Evolutionary conservation across 768 basidiomycete species (phyloP).

Genomic region (Tylopilus sp.): DNA sequence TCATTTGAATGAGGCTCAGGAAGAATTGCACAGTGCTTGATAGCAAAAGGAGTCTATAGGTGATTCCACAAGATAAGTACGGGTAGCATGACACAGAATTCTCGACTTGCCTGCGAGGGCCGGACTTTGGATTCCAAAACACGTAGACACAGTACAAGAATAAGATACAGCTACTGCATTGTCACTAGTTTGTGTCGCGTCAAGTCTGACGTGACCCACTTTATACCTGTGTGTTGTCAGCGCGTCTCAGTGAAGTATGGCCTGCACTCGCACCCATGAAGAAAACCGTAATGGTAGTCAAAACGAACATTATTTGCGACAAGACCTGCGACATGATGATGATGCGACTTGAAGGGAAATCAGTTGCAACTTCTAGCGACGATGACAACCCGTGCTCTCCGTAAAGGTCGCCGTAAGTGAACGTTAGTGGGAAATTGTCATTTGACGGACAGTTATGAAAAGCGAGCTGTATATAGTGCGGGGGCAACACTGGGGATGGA

Average conservation of each 20-base stretch:
- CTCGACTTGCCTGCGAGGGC: neutral
- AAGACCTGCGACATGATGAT: constrained; percentile 1
- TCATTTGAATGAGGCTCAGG: constrained; percentile 9
- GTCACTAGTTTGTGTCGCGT: neutral
- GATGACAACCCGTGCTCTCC: neutral
- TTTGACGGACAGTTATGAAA: neutral
- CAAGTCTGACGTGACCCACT: constrained; percentile 2
- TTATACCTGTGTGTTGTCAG: constrained; percentile 13
- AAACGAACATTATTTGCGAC: constrained; percentile 9
- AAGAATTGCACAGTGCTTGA: constrained; percentile 14
- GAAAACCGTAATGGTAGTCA: constrained; percentile 6
- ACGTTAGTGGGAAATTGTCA: neutral
- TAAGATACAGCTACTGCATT: constrained; percentile 11
- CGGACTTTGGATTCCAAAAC: constrained; percentile 9
- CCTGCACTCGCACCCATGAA: constrained; percentile 13
- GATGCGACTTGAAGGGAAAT: neutral
- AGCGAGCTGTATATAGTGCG: neutral
- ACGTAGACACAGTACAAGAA: constrained; percentile 21
- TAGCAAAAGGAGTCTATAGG: constrained; percentile 10
- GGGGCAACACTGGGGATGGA: neutral
- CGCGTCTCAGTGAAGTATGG: neutral
- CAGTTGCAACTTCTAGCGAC: too few relatives aligned
- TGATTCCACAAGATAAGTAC: neutral
- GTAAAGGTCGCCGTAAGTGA: neutral
- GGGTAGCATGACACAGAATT: neutral